A percentile compares a stretch with the other conserved stretches of the same genome.
Conservation (phyloP, 176 grass and related monocot genomes). For the Alloteropsis semialata region DNA sequence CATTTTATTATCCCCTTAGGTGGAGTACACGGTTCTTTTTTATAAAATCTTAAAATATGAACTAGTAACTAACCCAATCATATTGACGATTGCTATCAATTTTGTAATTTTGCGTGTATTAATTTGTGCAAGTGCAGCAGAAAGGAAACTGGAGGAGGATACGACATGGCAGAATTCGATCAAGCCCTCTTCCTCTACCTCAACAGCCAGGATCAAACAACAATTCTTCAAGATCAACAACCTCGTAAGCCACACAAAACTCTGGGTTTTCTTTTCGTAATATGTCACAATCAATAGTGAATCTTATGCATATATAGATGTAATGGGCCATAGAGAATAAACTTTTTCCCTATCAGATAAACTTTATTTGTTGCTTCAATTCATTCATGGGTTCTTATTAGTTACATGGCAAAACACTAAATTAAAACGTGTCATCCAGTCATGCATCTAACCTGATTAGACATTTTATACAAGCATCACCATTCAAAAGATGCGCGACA, state of each 20-base stretch:
- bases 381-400: background rate
- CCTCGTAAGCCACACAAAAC: slow-evolving; percentile 31
- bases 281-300: background rate
- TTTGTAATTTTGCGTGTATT: slow-evolving; percentile 4
- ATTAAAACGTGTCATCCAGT: background rate
- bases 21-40: slow-evolving; percentile 4
- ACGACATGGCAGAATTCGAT: slow-evolving; percentile 51
- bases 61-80: background rate
- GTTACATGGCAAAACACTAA: background rate
- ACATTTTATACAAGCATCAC: background rate
- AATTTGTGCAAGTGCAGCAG: slow-evolving; percentile 38
- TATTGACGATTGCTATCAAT: background rate
- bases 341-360: background rate
- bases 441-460: background rate
- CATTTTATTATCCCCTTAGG: slow-evolving; percentile 23
- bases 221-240: slow-evolving; percentile 45
- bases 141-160: slow-evolving; percentile 39
- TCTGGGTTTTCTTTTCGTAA: background rate
- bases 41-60: background rate
- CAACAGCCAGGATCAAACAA: slow-evolving; percentile 50
- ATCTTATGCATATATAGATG: background rate
- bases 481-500: background rate
- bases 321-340: background rate
- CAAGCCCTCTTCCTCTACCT: slow-evolving; percentile 47
- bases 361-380: background rate